Base-by-base conservation (phyloP, 1,284 basidiomycete genomes). In the Lentinus polychrous region DNA sequence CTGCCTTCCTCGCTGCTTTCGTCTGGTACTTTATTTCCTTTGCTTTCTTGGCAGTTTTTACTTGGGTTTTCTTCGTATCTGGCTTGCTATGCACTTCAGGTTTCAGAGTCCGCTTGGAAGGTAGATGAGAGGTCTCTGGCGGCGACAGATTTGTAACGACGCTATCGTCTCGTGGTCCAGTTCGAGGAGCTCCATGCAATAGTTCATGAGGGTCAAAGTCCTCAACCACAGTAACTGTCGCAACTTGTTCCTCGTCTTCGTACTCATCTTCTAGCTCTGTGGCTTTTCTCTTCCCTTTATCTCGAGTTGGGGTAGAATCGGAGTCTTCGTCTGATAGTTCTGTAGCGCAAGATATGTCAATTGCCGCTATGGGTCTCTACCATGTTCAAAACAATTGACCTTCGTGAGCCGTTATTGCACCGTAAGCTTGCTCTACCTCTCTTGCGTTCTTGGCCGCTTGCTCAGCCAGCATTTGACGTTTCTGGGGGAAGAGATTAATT, bases 141-240 rank as follows among this genome's bases (percentile, higher is more conserved):
- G 15, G 12, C 12, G 36, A 5, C 12, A 15, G 18, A 15, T 37
- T 31, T 8, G 36, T 24, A 12, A 45, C 33, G 1, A 43, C 47
- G 10, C 42, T 42, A 10, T 53, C 22, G 1, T 50, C 54, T 24
- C 55, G 48, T 23, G 27, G 39, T 23, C 6, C 17, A 5, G 22
- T 43, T 18, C 42, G 42, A 31, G 20, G 3, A 20, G 72, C 65
- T 2, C 73, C 78, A 53, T 82, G 74, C 31, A 79, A 70, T 57
- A 86, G 63, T 27, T 70, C 60, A 52, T 79, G 73, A 14, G 83
- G 77, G 59, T 87, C 84, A 61, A 91, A 84, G 60, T 91, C 86
- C 61, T 91, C 85, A 10, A 90, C 79, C 37, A 91, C 78, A 6
- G 87, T 89, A 39, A 91, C 88, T 20, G 84, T 88, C 45, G 87